phyloP scores from a whole-genome alignment of 768 basidiomycete genomes.

The Dentipellis sp. region DNA sequence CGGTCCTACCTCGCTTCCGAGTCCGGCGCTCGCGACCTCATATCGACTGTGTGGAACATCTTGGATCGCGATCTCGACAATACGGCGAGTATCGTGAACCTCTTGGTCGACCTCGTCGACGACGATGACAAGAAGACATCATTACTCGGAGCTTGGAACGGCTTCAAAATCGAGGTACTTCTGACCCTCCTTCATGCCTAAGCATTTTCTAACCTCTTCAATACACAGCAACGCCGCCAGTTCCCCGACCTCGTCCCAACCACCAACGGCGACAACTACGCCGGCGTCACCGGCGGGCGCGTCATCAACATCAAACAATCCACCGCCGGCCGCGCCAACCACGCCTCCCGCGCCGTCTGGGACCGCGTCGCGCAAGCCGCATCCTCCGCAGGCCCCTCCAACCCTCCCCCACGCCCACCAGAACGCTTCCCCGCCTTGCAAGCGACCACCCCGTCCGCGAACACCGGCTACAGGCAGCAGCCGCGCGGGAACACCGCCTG shows the following conservation, averaged over 20 bases:
- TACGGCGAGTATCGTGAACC: slow-evolving; percentile 64
- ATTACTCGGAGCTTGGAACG: slow-evolving; percentile 70
- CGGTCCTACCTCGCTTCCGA: slow-evolving; percentile 74
- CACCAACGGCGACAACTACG: slow-evolving; percentile 55
- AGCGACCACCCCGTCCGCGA: slow-evolving; percentile 9
- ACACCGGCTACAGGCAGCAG: slow-evolving; percentile 25
- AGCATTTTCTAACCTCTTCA: neutral
- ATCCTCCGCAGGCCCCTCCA: slow-evolving; percentile 25
- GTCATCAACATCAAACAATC: slow-evolving; percentile 79
- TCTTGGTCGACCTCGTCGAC: slow-evolving; percentile 68
- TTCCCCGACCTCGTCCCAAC: slow-evolving; percentile 71
- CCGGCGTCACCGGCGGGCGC: slow-evolving; percentile 73
- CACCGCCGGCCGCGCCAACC: slow-evolving; percentile 48
- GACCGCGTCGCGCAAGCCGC: slow-evolving; percentile 86
- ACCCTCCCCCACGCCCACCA: slow-evolving; percentile 19
- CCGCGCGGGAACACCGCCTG: slow-evolving; percentile 12
- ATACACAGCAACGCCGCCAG: slow-evolving; percentile 64
- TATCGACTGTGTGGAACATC: slow-evolving; percentile 82
- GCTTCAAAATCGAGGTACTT: slow-evolving; percentile 72
- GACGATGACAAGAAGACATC: slow-evolving; percentile 79
- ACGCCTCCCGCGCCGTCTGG: slow-evolving; percentile 63
- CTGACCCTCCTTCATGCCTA: neutral
- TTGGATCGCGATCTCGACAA: slow-evolving; percentile 60
- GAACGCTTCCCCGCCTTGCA: slow-evolving; percentile 23
- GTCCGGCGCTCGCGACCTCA: slow-evolving; percentile 72